Percentiles rank a stretch among this genome's conserved stretches.
These are phyloP conservation scores for Aureobasidium sp. DNA, from an alignment of 2,329 filamentous ascomycete species.

Conservation along the genomic window DNA sequence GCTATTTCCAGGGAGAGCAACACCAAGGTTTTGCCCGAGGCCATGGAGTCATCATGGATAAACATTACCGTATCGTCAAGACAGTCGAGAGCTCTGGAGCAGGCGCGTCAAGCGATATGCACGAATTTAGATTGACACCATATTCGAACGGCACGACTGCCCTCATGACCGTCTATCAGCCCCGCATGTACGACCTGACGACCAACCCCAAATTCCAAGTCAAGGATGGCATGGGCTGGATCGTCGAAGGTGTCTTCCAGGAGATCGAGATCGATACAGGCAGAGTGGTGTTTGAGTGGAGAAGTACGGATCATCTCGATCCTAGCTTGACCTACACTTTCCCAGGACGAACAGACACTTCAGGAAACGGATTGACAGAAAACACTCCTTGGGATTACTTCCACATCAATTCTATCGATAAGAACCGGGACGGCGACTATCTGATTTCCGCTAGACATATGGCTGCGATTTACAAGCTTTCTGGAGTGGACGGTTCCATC, in stretches of 20 bases:
- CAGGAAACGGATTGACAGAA: conserved; percentile 42
- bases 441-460: conserved; percentile 43
- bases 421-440: conserved; percentile 43
- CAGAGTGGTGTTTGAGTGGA: conserved; percentile 53
- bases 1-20: conserved; percentile 47
- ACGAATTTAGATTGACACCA: conserved; percentile 45
- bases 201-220: conserved; percentile 31
- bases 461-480: conserved; percentile 43
- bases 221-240: conserved; percentile 41
- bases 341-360: conserved; percentile 35
- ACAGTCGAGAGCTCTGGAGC: conserved; percentile 36
- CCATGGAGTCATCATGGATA: conserved; percentile 48
- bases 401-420: conserved; percentile 49
- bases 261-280: conserved; percentile 51
- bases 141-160: conserved; percentile 35
- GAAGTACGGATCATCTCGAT: conserved; percentile 49
- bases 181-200: conserved; percentile 41
- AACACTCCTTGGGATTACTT: conserved; percentile 49
- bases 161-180: conserved; percentile 34
- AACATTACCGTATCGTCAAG: conserved; percentile 42
- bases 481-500: conserved; percentile 39
- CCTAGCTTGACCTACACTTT: conserved; percentile 43
- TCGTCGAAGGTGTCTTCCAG: conserved; percentile 48
- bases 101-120: conserved; percentile 44
- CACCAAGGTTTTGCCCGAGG: conserved; percentile 47